A percentile compares a stretch with the other conserved stretches of the same genome.
Evolutionary conservation across 495 filamentous ascomycete species (phyloP).

Genomic region (Penicillium argentinense): DNA sequence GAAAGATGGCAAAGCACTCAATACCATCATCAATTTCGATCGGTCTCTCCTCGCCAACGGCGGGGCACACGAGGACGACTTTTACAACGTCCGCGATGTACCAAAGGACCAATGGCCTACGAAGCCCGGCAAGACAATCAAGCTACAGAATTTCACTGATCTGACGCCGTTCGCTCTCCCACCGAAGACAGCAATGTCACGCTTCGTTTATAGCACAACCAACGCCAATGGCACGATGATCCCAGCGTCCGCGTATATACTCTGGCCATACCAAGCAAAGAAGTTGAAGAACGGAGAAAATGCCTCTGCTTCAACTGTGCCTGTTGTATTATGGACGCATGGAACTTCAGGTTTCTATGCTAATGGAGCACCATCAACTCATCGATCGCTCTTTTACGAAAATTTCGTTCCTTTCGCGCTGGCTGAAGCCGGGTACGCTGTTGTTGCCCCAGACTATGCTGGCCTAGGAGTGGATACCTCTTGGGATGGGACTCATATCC

Average conservation of each 20-base stretch:
- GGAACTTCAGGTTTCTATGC: slow-evolving; percentile 50
- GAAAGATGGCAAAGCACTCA: slow-evolving; percentile 15
- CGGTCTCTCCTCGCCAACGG: slow-evolving; percentile 38
- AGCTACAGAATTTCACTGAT: slow-evolving; percentile 36
- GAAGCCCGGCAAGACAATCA: slow-evolving; percentile 32
- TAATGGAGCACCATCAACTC: slow-evolving; percentile 44
- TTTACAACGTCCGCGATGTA: slow-evolving; percentile 19
- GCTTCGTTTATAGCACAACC: slow-evolving; percentile 48
- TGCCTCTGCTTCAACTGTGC: slow-evolving; percentile 15
- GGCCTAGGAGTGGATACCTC: slow-evolving; percentile 49
- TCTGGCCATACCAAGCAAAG: slow-evolving; percentile 46
- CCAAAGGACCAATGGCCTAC: slow-evolving; percentile 17
- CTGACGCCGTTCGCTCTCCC: slow-evolving; percentile 34
- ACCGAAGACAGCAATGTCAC: slow-evolving; percentile 40
- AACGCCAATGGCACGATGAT: slow-evolving; percentile 45
- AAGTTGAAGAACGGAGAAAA: not conserved
- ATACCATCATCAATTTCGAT: slow-evolving; percentile 35
- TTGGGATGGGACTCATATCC: slow-evolving; percentile 32
- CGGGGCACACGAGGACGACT: slow-evolving; percentile 21
- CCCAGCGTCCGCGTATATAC: slow-evolving; percentile 52
- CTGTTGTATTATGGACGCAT: slow-evolving; percentile 53
- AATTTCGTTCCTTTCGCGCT: slow-evolving; percentile 44
- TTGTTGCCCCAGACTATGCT: slow-evolving; percentile 57
- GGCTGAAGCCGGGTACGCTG: slow-evolving; percentile 50
- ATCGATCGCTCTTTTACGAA: slow-evolving; percentile 47